These are phyloP conservation scores for Solanum medicagineum DNA, from an alignment of 257 asterid genomes.

Conservation along the genomic window DNA sequence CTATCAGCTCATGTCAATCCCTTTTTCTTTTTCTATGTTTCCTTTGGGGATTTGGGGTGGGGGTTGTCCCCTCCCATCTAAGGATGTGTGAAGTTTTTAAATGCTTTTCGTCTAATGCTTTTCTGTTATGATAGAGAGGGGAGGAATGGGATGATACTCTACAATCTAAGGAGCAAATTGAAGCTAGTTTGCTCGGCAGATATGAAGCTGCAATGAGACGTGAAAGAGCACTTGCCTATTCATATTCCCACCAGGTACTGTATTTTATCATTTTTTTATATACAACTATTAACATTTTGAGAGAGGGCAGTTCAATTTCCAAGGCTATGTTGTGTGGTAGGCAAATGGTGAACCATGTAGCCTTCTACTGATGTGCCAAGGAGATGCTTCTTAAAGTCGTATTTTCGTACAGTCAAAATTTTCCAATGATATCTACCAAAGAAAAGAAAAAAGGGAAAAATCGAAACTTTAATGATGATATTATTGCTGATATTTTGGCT, in stretches of 20 bases:
- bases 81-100: not conserved
- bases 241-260: slow-evolving; percentile 13
- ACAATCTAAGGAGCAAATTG: slow-evolving; percentile 12
- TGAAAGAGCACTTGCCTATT: slow-evolving; percentile 11
- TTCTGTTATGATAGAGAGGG: slow-evolving; percentile 5
- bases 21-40: not conserved
- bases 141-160: slow-evolving; percentile 12
- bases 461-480: not conserved
- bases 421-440: not conserved
- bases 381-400: not conserved
- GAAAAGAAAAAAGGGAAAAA: not conserved
- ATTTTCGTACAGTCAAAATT: not conserved
- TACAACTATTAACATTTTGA: not conserved
- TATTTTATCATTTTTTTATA: not conserved
- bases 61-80: not conserved
- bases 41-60: not conserved
- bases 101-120: not conserved
- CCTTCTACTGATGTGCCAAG: not conserved
- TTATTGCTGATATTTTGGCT: not conserved
- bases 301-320: not conserved
- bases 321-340: not conserved
- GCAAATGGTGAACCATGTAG: not conserved
- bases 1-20: not conserved
- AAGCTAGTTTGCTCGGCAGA: slow-evolving; percentile 7
- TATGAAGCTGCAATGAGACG: slow-evolving; percentile 15